Base-by-base conservation (phyloP, 1,284 basidiomycete genomes). In the Irpex sp. region DNA sequence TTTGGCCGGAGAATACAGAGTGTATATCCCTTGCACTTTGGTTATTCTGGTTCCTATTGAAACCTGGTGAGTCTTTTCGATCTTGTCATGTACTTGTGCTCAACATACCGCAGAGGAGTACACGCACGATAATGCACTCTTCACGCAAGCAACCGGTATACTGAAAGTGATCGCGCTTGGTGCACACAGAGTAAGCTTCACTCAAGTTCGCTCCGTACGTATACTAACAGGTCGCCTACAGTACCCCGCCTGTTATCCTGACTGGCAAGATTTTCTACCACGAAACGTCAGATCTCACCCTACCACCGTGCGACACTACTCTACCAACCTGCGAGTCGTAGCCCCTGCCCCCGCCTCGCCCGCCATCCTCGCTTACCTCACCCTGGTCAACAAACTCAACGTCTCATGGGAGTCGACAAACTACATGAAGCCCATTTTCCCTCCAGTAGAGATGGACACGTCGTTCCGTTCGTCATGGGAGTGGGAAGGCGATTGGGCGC, bases 351-450 rank as follows among this genome's bases (percentile, higher is more conserved):
- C 87, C 31, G 84, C 86, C 0, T 78, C 83, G 5, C 85, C 89
- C n/a, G 89, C 89, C 5, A 88, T 90, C 61, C 81, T 92, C 9
- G 79, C 85, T 0, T 90, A 86, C 72, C 77, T 90, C 50, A 81
- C 83, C 0, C 74, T 90, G 1, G 77, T 80, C 17, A 81, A 83
- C 68, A 79, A 72, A 65, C 68, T 77, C 21, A 68, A 76, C 50
- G 68, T 69, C 53, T 65, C 73, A 17, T 66, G 66, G 57, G 72
- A 70, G 36, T 17, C n/a, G 33, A 26, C 36, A 2, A 75, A 72
- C 64, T 73, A 75, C 65, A 68, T 75, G 37, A 75, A 77, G 65
- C 75, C 79, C 62, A 67, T 78, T 47, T 67, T 76, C 47, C 75
- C 79, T 31, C 76, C 79, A 8, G 67, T 74, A 59, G 66, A 78